A percentile compares a stretch with the other conserved stretches of the same genome.
phyloP scores from a whole-genome alignment of 805 yeast species.

The Saccharomycopsis javanensis region DNA sequence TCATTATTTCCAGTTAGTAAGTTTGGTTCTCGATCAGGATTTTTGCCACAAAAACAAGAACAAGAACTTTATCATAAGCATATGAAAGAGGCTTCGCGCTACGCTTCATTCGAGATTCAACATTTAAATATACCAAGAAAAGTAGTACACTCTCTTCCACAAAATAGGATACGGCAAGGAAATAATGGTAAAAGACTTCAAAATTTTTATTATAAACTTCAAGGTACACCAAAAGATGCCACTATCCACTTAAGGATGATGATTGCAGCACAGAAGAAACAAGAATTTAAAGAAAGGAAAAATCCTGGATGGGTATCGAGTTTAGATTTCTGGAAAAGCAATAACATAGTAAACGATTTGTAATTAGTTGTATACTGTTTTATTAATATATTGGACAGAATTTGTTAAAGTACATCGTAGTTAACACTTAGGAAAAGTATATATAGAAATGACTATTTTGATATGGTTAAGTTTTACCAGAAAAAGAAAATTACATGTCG shows the following conservation, averaged over 20 bases:
- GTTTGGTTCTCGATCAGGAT: slow-evolving; percentile 9
- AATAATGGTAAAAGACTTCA: not conserved
- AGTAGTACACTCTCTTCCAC: not conserved
- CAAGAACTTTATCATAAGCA: not conserved
- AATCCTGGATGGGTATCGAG: not conserved
- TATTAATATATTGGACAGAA: not conserved
- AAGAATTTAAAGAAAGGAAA: not conserved
- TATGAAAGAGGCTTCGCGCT: not conserved
- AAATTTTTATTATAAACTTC: not conserved
- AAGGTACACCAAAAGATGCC: not conserved
- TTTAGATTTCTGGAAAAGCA: not conserved
- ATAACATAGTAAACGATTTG: not conserved
- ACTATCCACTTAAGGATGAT: not conserved
- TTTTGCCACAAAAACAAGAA: slow-evolving; percentile 11
- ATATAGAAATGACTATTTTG: not conserved
- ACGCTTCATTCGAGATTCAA: not conserved
- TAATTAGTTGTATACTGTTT: not conserved
- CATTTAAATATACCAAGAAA: not conserved
- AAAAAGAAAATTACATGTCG: not conserved
- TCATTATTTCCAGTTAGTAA: slow-evolving; percentile 4
- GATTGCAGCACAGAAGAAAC: not conserved
- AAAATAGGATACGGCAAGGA: not conserved
- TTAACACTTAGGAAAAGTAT: not conserved
- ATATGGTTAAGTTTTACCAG: not conserved
- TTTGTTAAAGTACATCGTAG: not conserved